Conservation (phyloP, 345 rosid genomes). For the Acer negundo region DNA sequence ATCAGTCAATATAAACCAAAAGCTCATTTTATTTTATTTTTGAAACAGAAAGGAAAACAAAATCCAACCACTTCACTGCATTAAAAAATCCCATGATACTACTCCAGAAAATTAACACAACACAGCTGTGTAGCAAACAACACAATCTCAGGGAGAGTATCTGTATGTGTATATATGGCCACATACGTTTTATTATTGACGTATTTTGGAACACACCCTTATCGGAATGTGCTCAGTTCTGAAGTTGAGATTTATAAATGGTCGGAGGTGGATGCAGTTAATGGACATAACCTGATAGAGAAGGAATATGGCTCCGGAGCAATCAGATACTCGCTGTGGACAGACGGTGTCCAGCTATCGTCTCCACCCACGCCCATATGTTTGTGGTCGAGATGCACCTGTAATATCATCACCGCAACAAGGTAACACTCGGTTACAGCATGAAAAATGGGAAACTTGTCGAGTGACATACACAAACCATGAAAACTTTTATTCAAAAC, state of each 20-base stretch:
- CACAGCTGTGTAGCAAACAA: background rate
- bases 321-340: conserved; percentile 73
- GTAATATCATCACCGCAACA: conserved; percentile 12
- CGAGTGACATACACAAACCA: background rate
- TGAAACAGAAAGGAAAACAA: background rate
- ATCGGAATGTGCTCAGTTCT: conserved; percentile 23
- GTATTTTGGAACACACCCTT: background rate
- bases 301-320: conserved; percentile 73
- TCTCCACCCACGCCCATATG: conserved; percentile 97
- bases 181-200: background rate
- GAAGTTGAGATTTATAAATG: conserved; percentile 59
- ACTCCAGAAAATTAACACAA: background rate
- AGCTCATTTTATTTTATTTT: background rate
- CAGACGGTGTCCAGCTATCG: conserved; percentile 89
- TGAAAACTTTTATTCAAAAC: background rate
- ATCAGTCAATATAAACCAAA: background rate
- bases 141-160: background rate
- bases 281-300: conserved; percentile 64
- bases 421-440: background rate
- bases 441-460: background rate
- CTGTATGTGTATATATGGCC: background rate
- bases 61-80: background rate
- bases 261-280: conserved; percentile 55
- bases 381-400: conserved; percentile 98
- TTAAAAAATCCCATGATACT: background rate